phyloP scores from a whole-genome alignment of 768 basidiomycete genomes.

The Gyrodon lividus region DNA sequence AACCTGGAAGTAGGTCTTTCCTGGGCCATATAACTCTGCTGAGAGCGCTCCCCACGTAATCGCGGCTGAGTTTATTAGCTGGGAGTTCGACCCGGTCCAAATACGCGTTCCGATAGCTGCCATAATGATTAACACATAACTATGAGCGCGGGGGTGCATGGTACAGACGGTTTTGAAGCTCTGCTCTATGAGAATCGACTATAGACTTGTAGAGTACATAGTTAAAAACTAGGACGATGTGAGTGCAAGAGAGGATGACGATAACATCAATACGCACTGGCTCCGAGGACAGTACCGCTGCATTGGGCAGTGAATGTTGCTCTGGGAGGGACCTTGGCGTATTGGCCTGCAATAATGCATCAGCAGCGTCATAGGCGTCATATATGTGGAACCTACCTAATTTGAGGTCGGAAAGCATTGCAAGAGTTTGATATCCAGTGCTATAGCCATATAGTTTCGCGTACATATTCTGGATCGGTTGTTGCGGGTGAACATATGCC shows the following conservation, averaged over 20 bases:
- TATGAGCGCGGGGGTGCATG: neutral
- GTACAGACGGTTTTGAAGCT: conserved; percentile 10
- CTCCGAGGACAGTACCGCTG: conserved; percentile 49
- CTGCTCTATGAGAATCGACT: conserved; percentile 11
- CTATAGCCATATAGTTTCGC: conserved; percentile 55
- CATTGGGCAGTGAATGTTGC: conserved; percentile 49
- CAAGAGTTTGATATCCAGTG: conserved; percentile 51
- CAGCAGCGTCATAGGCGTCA: conserved; percentile 3
- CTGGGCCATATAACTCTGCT: conserved; percentile 49
- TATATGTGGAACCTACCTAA: neutral
- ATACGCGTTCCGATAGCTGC: conserved; percentile 14
- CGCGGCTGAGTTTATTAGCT: conserved; percentile 52
- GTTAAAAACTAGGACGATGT: conserved; percentile 17
- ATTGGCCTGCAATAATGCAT: conserved; percentile 44
- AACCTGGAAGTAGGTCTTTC: conserved; percentile 44
- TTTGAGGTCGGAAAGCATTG: conserved; percentile 45
- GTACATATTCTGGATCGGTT: conserved; percentile 41
- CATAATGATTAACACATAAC: conserved; percentile 1
- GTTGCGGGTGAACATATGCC: conserved; percentile 27
- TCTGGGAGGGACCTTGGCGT: conserved; percentile 52
- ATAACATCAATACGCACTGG: conserved; percentile 33
- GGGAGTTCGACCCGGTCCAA: conserved; percentile 50
- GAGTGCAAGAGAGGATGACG: neutral
- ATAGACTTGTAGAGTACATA: conserved; percentile 20
- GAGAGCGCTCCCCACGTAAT: conserved; percentile 58